Conservation (phyloP, 305 asterid genomes). For the Ilex paraguariensis region DNA sequence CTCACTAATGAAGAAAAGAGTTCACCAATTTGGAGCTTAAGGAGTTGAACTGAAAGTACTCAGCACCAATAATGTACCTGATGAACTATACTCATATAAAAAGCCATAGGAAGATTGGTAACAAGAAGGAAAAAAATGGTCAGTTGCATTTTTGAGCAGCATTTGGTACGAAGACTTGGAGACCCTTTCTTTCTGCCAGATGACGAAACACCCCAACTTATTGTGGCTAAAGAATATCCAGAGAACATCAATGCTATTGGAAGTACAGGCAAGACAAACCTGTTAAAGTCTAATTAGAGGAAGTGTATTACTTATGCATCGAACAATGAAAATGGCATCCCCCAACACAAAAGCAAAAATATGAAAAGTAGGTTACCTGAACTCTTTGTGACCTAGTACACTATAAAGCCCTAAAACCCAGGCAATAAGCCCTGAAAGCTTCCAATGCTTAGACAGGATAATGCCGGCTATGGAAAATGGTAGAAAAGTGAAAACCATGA, state of each 20-base stretch:
- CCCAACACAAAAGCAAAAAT: conserved; percentile 3
- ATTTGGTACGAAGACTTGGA: conserved; percentile 18
- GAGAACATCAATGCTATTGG: conserved; percentile 84
- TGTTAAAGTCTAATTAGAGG: conserved; percentile 47
- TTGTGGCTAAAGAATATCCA: conserved; percentile 61
- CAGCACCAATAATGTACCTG: conserved; percentile 47
- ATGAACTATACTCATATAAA: conserved; percentile 88
- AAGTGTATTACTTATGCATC: conserved; percentile 26
- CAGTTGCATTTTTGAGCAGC: conserved; percentile 34
- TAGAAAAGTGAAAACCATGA: conserved; percentile 74
- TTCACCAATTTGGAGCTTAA: background rate
- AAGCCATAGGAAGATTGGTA: conserved; percentile 86
- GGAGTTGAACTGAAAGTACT: background rate
- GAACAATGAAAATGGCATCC: conserved; percentile 11
- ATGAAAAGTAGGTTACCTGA: conserved; percentile 53
- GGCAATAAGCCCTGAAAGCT: conserved; percentile 64
- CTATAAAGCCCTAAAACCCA: conserved; percentile 93
- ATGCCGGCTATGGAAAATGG: conserved; percentile 76
- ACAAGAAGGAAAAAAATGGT: conserved; percentile 50
- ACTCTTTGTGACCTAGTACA: conserved; percentile 94
- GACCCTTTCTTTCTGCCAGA: conserved; percentile 26
- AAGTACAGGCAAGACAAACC: conserved; percentile 97
- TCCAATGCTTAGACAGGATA: conserved; percentile 58
- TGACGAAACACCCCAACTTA: conserved; percentile 24
- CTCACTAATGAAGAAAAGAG: background rate